A percentile compares a stretch with the other conserved stretches of the same genome.
Evolutionary conservation across 805 yeast genomes (phyloP).

Genomic region (Wickerhamiella musiphila): DNA sequence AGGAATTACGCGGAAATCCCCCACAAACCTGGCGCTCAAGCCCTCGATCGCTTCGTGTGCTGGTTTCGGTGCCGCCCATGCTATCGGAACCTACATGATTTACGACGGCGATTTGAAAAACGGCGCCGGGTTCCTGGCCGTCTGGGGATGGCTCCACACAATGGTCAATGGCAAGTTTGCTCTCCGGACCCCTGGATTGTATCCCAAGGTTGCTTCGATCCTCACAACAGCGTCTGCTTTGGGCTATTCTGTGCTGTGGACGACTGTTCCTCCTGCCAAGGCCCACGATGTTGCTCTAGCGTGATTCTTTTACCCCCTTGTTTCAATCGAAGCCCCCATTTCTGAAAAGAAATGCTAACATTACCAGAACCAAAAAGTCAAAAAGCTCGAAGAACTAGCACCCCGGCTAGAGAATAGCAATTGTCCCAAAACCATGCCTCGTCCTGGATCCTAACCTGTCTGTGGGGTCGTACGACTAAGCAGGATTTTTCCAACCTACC

Average conservation of each 20-base stretch:
- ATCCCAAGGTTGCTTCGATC: constrained; percentile 4
- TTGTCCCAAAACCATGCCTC: too few relatives aligned
- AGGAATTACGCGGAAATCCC: constrained; percentile 11
- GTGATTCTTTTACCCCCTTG: too few relatives aligned
- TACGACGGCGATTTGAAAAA: constrained; percentile 17
- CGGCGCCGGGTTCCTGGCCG: constrained; percentile 17
- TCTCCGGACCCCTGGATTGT: constrained; percentile 7
- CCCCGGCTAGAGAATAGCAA: too few relatives aligned
- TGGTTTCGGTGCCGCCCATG: constrained; percentile 16
- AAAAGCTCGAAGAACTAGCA: too few relatives aligned
- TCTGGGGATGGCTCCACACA: constrained; percentile 15
- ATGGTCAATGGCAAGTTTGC: constrained; percentile 12
- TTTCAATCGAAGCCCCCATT: too few relatives aligned
- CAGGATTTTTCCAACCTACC: background rate
- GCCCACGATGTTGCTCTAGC: too few relatives aligned
- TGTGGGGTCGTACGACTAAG: background rate
- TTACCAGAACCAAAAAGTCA: too few relatives aligned
- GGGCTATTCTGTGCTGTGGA: constrained; percentile 12
- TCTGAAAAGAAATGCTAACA: too few relatives aligned
- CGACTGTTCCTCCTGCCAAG: constrained; percentile 2
- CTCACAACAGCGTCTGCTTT: constrained; percentile 10
- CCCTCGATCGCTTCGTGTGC: constrained; percentile 12
- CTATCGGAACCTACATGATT: constrained; percentile 17
- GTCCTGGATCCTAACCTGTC: too few relatives aligned
- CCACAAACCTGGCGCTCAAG: constrained; percentile 6